Percentiles rank a stretch among this genome's conserved stretches.
phyloP scores from a whole-genome alignment of 2,329 filamentous ascomycete genomes.

The Monosporascus ibericus region DNA sequence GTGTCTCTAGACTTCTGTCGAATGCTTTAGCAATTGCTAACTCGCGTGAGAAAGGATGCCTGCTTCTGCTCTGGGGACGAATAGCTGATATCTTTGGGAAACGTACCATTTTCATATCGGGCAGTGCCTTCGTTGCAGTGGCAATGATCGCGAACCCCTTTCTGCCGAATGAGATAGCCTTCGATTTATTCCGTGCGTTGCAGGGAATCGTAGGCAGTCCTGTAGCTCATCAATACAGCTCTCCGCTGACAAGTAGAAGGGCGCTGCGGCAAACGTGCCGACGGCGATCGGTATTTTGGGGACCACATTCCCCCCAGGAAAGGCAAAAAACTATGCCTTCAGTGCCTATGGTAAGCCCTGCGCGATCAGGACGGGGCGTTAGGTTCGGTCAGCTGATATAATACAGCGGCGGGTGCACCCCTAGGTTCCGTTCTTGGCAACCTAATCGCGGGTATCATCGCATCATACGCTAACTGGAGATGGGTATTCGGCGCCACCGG shows the following conservation, averaged over 20 bases:
- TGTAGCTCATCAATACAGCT: neutral
- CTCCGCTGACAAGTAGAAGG: slow-evolving; percentile 26
- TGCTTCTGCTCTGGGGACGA: slow-evolving; percentile 61
- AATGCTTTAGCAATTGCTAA: neutral
- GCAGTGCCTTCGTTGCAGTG: slow-evolving; percentile 56
- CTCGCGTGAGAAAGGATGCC: slow-evolving; percentile 38
- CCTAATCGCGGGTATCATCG: slow-evolving; percentile 56
- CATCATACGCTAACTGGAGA: slow-evolving; percentile 57
- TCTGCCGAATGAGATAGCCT: slow-evolving; percentile 59
- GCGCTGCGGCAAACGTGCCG: slow-evolving; percentile 63
- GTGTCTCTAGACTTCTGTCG: neutral
- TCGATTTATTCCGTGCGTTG: slow-evolving; percentile 60
- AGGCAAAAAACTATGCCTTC: slow-evolving; percentile 66
- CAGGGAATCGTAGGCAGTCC: slow-evolving; percentile 49
- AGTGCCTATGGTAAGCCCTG: slow-evolving; percentile 46
- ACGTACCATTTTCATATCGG: slow-evolving; percentile 57
- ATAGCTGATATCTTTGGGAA: slow-evolving; percentile 64
- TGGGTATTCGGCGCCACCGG: slow-evolving; percentile 63
- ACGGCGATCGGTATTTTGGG: slow-evolving; percentile 66
- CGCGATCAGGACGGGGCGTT: neutral
- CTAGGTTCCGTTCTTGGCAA: slow-evolving; percentile 61
- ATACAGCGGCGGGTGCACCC: slow-evolving; percentile 53
- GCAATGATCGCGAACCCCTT: slow-evolving; percentile 58
- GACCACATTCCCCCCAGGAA: slow-evolving; percentile 59
- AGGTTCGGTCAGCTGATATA: slow-evolving; percentile 1